phyloP scores from a whole-genome alignment of 148 eudicot genomes.

The Cornus florida region DNA sequence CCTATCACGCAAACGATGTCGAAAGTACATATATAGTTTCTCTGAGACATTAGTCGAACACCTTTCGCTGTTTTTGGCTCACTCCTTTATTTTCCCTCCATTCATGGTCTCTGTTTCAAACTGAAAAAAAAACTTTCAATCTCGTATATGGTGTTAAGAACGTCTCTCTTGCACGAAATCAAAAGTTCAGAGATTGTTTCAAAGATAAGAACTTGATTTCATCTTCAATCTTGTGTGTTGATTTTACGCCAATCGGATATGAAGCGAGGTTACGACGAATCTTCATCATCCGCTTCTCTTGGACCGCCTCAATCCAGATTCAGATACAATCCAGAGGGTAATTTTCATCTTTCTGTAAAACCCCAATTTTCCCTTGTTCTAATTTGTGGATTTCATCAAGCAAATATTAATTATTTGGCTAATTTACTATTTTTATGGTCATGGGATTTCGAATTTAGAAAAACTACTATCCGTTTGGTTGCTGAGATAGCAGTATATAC shows the following conservation, averaged over 20 bases:
- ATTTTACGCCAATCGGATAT: conserved; percentile 25
- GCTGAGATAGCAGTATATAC: neutral
- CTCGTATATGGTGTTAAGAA: neutral
- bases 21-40: neutral
- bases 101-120: neutral
- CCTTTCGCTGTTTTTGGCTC: neutral
- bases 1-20: no score
- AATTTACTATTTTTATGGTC: neutral
- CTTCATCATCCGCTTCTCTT: conserved; percentile 57
- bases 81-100: neutral
- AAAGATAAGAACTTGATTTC: neutral
- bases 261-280: conserved; percentile 80
- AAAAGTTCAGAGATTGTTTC: neutral
- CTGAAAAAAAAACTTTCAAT: neutral
- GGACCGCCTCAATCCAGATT: conserved; percentile 81
- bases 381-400: neutral
- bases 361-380: neutral
- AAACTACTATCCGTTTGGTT: neutral
- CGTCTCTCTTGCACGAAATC: neutral
- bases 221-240: neutral
- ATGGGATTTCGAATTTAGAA: neutral
- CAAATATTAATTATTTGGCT: neutral
- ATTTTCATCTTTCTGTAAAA: neutral
- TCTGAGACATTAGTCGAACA: neutral
- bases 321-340: conserved; percentile 75